These are phyloP conservation scores for Lecanicillium sp. DNA, from an alignment of 2,329 filamentous ascomycete species.

Conservation along the genomic window DNA sequence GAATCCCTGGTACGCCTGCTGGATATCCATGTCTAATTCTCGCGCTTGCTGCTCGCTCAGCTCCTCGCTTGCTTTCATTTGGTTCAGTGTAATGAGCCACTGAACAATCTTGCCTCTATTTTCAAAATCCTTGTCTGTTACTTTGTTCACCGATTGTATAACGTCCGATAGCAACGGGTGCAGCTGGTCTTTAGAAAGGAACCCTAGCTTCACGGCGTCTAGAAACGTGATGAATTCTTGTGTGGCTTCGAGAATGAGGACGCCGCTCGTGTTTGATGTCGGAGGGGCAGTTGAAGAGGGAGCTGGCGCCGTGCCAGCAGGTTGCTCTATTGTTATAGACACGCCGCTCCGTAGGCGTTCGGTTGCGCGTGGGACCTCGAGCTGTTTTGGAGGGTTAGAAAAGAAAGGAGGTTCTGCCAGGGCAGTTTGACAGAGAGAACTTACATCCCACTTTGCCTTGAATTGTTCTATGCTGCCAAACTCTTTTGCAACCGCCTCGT, in stretches of 20 bases:
- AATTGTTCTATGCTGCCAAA: slow-evolving; percentile 88
- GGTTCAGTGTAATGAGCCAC: slow-evolving; percentile 94
- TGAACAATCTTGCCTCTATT: slow-evolving; percentile 95
- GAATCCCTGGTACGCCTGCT: slow-evolving; percentile 89
- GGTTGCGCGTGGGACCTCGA: slow-evolving; percentile 89
- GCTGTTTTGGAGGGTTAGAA: slow-evolving; percentile 37
- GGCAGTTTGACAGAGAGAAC: slow-evolving; percentile 21
- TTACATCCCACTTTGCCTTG: slow-evolving; percentile 83
- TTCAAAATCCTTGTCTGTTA: slow-evolving; percentile 92
- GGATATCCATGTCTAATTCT: slow-evolving; percentile 87
- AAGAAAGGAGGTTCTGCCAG: not conserved
- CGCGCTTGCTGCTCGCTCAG: slow-evolving; percentile 78
- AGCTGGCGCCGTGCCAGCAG: slow-evolving; percentile 37
- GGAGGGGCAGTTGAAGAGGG: slow-evolving; percentile 33
- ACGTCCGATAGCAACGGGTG: slow-evolving; percentile 91
- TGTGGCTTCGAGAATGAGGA: slow-evolving; percentile 79
- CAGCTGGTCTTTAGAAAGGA: slow-evolving; percentile 91
- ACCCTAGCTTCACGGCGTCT: slow-evolving; percentile 84
- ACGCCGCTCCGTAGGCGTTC: slow-evolving; percentile 88
- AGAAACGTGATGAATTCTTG: slow-evolving; percentile 99
- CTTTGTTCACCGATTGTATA: slow-evolving; percentile 94
- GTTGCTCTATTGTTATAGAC: slow-evolving; percentile 68
- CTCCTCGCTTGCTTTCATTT: slow-evolving; percentile 94
- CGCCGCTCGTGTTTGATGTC: slow-evolving; percentile 44
- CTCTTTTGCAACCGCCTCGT: slow-evolving; percentile 81